A percentile compares a stretch with the other conserved stretches of the same genome.
Evolutionary conservation across 345 rosid genomes (phyloP).

Genomic region (Fremontodendron californicum): DNA sequence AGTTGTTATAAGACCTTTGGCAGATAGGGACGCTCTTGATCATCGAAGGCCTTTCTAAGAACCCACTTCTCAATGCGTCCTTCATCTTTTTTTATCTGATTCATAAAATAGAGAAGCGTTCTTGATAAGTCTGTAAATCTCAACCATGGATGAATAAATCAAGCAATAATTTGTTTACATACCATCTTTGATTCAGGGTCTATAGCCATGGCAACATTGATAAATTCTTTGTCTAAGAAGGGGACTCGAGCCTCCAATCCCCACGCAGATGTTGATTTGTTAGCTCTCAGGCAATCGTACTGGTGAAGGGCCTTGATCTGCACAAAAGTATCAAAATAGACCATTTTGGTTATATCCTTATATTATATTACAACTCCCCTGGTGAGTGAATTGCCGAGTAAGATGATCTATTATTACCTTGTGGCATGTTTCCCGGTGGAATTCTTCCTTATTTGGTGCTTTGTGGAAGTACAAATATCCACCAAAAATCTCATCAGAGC

Average conservation of each 20-base stretch:
- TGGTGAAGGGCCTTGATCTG: slow-evolving; percentile 90
- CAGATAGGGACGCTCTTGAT: slow-evolving; percentile 75
- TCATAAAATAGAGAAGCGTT: background rate
- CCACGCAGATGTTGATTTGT: slow-evolving; percentile 94
- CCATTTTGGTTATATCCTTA: background rate
- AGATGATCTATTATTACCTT: slow-evolving; percentile 46
- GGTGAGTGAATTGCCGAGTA: background rate
- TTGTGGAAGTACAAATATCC: slow-evolving; percentile 96
- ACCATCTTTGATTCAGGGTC: slow-evolving; percentile 94
- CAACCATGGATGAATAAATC: background rate
- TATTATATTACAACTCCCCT: background rate
- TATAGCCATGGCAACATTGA: slow-evolving; percentile 71
- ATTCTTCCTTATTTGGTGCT: slow-evolving; percentile 87
- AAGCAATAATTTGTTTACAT: slow-evolving; percentile 7
- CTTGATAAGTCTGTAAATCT: background rate
- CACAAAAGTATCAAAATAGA: slow-evolving; percentile 7
- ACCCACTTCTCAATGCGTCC: slow-evolving; percentile 86
- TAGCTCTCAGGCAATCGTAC: slow-evolving; percentile 91
- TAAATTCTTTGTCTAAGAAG: slow-evolving; percentile 83
- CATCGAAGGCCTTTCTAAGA: slow-evolving; percentile 81
- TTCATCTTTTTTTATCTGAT: slow-evolving; percentile 60
- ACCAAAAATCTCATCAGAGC: slow-evolving; percentile 89
- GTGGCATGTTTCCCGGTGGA: slow-evolving; percentile 81
- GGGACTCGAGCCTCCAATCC: slow-evolving; percentile 94
- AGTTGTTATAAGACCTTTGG: slow-evolving; percentile 48